Base-by-base conservation (phyloP, 441 rosid genomes). In the Breynia disticha region DNA sequence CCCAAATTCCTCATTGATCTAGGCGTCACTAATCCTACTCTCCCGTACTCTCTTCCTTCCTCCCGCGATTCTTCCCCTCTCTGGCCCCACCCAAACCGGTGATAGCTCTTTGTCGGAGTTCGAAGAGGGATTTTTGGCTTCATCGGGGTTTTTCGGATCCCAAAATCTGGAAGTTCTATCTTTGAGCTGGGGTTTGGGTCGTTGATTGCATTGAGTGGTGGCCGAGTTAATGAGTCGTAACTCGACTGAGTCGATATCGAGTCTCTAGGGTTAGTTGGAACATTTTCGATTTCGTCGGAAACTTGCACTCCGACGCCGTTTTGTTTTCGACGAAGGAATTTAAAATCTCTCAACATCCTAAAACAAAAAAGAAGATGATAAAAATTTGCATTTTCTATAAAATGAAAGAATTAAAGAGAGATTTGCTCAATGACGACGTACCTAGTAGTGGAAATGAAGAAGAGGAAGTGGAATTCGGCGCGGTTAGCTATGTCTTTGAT, bases 321-420 rank as follows among this genome's bases (percentile, higher is more conserved):
- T 3, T 83, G 73, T 67, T 80, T 89, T 65, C 88, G 68, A 6
- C 86, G 79, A 51, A 76, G 66, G 66, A 79, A 71, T 59, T 81
- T 89, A 47, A 65, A 74, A 66, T 89, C 97, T 59, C 80, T 77
- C 71, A 79, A 54, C 97, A 94, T 94, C 55, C 83, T 72, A 38
- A 8, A 8, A 18, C 28, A n/a, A 52, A 54, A 51, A 47, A 49
- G 0, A 35, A 18, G 62, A 55, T 32, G 62, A 22, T 17, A 12
- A 35, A 57, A 44, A 32, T n/a, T 13, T 14, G 18, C 16, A 12
- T 17, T 35, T 13, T n/a, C 14, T 12, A 32, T 14, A 17, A 38
- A 52, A n/a, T 16, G 20, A 50, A 52, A 16, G 0, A 41, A 11
- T 11, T 9, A 41, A 4, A 41, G 13, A 24, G 5, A 16, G 32